phyloP scores from a whole-genome alignment of 371 early-diverging fungal species.

The Saksenaea vasiformis region DNA sequence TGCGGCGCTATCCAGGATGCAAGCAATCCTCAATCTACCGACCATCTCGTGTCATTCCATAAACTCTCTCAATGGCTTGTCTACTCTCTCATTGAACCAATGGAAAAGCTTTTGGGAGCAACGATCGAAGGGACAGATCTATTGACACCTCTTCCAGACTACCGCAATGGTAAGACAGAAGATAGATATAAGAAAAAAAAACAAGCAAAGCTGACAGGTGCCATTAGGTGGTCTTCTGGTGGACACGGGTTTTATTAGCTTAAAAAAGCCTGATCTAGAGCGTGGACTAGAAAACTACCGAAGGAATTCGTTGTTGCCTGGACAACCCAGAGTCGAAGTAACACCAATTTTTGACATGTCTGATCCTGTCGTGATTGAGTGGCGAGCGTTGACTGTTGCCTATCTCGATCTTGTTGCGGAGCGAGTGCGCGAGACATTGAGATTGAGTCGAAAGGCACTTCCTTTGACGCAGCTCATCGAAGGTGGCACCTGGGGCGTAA shows the following conservation, averaged over 20 bases:
- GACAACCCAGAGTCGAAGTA: constrained; percentile 48
- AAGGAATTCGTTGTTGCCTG: constrained; percentile 40
- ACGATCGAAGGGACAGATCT: constrained; percentile 67
- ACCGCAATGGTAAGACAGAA: constrained; percentile 73
- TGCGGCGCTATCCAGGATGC: constrained; percentile 40
- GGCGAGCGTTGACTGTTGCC: constrained; percentile 89
- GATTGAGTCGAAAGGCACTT: constrained; percentile 57
- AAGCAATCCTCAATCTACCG: constrained; percentile 31
- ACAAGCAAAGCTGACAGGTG: not conserved
- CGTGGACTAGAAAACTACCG: constrained; percentile 48
- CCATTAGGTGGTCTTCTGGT: constrained; percentile 43
- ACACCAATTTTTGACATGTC: constrained; percentile 74
- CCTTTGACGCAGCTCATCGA: constrained; percentile 85
- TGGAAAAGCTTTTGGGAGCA: constrained; percentile 64
- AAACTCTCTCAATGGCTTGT: constrained; percentile 93
- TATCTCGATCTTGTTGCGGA: constrained; percentile 79
- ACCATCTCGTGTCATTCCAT: constrained; percentile 78
- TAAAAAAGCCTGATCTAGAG: constrained; percentile 38
- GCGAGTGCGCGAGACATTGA: constrained; percentile 61
- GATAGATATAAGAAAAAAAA: not conserved
- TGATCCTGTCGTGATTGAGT: constrained; percentile 88
- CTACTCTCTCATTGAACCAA: constrained; percentile 89
- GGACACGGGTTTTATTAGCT: constrained; percentile 42
- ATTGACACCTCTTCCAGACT: constrained; percentile 90
- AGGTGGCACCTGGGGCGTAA: constrained; percentile 87